These are phyloP conservation scores for Aspergillus hancockii DNA, from an alignment of 495 filamentous ascomycete genomes.

Conservation along the genomic window DNA sequence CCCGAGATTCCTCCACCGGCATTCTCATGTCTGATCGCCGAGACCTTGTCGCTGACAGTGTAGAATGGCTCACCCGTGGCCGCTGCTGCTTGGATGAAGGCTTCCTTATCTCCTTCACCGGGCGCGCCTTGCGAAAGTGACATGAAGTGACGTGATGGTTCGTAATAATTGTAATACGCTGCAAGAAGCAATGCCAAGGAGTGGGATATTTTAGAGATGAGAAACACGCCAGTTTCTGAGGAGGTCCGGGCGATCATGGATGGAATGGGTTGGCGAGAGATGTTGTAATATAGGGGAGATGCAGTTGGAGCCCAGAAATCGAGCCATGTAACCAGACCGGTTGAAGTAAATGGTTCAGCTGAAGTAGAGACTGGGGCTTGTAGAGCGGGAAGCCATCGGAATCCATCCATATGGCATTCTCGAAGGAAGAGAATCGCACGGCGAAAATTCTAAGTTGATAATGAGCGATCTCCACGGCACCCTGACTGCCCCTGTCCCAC, in stretches of 20 bases:
- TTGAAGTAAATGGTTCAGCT: slow-evolving; percentile 51
- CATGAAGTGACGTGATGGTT: slow-evolving; percentile 57
- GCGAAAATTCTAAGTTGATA: slow-evolving; percentile 63
- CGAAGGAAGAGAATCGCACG: slow-evolving; percentile 60
- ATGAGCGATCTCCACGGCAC: slow-evolving; percentile 32
- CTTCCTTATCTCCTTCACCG: slow-evolving; percentile 68
- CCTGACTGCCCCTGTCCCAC: slow-evolving; percentile 26
- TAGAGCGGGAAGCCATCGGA: slow-evolving; percentile 56
- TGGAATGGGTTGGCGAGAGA: slow-evolving; percentile 49
- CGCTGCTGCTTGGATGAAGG: slow-evolving; percentile 56
- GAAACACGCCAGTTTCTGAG: slow-evolving; percentile 58
- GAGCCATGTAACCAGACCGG: slow-evolving; percentile 60
- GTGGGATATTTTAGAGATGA: slow-evolving; percentile 60
- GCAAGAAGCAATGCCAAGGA: slow-evolving; percentile 52
- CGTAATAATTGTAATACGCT: slow-evolving; percentile 65
- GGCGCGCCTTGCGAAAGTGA: slow-evolving; percentile 56
- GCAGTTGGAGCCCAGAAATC: slow-evolving; percentile 60
- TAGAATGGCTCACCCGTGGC: slow-evolving; percentile 52
- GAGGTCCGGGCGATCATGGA: slow-evolving; percentile 41
- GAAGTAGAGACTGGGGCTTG: slow-evolving; percentile 52
- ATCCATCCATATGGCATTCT: slow-evolving; percentile 63
- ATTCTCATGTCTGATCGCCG: slow-evolving; percentile 39
- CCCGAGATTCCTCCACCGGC: slow-evolving; percentile 29
- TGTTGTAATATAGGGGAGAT: slow-evolving; percentile 54
- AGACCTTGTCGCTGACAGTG: slow-evolving; percentile 47